A percentile compares a stretch with the other conserved stretches of the same genome.
Conservation (phyloP, 2,329 filamentous ascomycete species). For the Ophiostoma quercus region DNA sequence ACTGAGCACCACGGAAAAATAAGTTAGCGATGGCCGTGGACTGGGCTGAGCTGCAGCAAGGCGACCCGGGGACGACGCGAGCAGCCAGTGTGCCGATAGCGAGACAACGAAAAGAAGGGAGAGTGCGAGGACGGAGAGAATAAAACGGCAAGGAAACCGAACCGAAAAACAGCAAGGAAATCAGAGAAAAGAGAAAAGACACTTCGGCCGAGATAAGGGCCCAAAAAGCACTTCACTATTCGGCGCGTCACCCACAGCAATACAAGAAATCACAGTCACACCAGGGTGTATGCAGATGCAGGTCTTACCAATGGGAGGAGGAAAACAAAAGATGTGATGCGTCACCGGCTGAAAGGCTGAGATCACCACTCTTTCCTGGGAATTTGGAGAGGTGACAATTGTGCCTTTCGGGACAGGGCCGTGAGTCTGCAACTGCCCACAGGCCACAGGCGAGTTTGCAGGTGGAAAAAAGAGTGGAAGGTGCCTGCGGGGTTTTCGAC, state of each 20-base stretch:
- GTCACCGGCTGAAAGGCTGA: slow-evolving; percentile 9
- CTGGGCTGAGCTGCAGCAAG: not conserved
- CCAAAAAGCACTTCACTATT: not conserved
- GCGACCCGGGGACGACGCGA: not conserved
- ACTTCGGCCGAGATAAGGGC: not conserved
- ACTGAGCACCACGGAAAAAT: not conserved
- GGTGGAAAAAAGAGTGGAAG: not conserved
- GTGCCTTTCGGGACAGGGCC: not conserved
- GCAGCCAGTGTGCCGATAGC: not conserved
- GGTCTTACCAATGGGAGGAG: slow-evolving; percentile 2
- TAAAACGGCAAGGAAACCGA: not conserved
- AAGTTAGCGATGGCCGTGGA: not conserved
- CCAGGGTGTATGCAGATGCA: not conserved
- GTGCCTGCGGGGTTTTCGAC: slow-evolving; percentile 23
- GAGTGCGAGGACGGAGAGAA: not conserved
- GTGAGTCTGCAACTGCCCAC: not conserved
- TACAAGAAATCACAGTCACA: not conserved
- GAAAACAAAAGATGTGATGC: slow-evolving; percentile 5
- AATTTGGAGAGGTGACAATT: not conserved
- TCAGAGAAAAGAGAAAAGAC: not conserved
- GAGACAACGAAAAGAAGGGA: not conserved
- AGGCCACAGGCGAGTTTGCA: not conserved
- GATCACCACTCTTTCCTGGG: not conserved
- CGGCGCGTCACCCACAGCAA: not conserved
- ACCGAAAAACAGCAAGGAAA: not conserved